Conservation (phyloP, 768 basidiomycete genomes). For the Russula griseocarnosa region DNA sequence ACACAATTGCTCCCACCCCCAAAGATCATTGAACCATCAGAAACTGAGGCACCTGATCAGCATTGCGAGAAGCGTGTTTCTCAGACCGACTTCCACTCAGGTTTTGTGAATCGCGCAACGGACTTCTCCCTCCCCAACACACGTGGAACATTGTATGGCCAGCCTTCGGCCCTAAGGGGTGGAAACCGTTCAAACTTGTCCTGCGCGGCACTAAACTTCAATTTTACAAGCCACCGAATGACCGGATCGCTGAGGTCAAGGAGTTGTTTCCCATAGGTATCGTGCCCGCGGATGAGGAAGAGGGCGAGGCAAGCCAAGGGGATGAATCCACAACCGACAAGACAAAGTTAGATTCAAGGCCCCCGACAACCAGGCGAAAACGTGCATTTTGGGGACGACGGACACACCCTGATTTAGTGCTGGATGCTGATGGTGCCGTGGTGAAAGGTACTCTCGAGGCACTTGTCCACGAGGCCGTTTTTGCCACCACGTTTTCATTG, state of each 20-base stretch:
- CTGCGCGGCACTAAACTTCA: slow-evolving; percentile 81
- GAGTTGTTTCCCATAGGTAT: slow-evolving; percentile 69
- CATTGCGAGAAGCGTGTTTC: slow-evolving; percentile 55
- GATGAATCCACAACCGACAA: slow-evolving; percentile 31
- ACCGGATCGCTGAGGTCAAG: slow-evolving; percentile 59
- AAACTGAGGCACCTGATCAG: slow-evolving; percentile 33
- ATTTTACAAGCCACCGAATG: slow-evolving; percentile 80
- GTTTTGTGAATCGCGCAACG: slow-evolving; percentile 69
- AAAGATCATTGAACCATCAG: slow-evolving; percentile 42
- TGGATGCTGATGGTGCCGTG: slow-evolving; percentile 41
- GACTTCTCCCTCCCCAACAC: slow-evolving; percentile 42
- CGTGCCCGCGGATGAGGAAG: slow-evolving; percentile 52
- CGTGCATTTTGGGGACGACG: slow-evolving; percentile 74
- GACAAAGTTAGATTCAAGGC: slow-evolving; percentile 38
- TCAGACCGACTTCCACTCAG: slow-evolving; percentile 71
- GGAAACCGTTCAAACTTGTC: slow-evolving; percentile 85
- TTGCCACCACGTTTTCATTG: slow-evolving; percentile 59
- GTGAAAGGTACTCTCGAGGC: slow-evolving; percentile 74
- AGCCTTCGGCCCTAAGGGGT: slow-evolving; percentile 49
- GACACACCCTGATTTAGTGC: slow-evolving; percentile 67
- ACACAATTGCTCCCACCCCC: slow-evolving; percentile 48
- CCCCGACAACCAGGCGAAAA: slow-evolving; percentile 46
- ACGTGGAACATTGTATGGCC: slow-evolving; percentile 32
- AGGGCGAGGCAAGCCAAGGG: slow-evolving; percentile 37
- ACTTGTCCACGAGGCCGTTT: slow-evolving; percentile 74